These are phyloP conservation scores for Tephrocybe sp. DNA, from an alignment of 768 basidiomycete genomes.

Conservation along the genomic window DNA sequence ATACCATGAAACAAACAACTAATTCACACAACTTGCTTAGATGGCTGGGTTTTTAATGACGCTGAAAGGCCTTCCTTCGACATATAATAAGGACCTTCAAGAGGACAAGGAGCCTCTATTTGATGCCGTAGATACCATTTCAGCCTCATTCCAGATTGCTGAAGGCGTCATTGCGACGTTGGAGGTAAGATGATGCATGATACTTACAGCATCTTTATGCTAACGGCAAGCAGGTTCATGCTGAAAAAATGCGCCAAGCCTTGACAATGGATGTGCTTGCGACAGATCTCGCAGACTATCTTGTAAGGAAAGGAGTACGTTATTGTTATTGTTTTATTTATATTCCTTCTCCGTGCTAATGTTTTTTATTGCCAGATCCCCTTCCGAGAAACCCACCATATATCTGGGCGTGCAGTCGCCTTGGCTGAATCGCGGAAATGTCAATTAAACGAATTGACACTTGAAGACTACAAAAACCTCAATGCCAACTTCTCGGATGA, in stretches of 20 bases:
- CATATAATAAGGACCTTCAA: slow-evolving; percentile 99
- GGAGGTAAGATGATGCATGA: slow-evolving; percentile 47
- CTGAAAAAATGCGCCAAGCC: slow-evolving; percentile 84
- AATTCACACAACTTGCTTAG: slow-evolving; percentile 32
- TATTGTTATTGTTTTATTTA: not conserved
- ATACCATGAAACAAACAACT: not conserved
- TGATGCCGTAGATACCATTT: slow-evolving; percentile 86
- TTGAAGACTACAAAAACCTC: slow-evolving; percentile 77
- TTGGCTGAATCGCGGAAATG: slow-evolving; percentile 82
- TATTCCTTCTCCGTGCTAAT: not conserved
- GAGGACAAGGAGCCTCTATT: slow-evolving; percentile 99
- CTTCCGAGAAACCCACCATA: slow-evolving; percentile 98
- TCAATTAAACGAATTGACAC: slow-evolving; percentile 76
- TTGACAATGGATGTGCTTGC: slow-evolving; percentile 98
- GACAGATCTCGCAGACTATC: slow-evolving; percentile 98
- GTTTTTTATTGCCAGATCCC: slow-evolving; percentile 63
- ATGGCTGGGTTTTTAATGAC: slow-evolving; percentile 99
- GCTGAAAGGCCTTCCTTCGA: slow-evolving; percentile 94
- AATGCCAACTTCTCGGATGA: slow-evolving; percentile 79
- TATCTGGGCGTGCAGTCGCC: slow-evolving; percentile 95
- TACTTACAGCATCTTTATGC: not conserved
- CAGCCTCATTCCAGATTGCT: slow-evolving; percentile 86
- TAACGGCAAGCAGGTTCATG: slow-evolving; percentile 63
- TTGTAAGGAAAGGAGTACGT: slow-evolving; percentile 95
- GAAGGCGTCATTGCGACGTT: slow-evolving; percentile 94